These are phyloP conservation scores for Fusarium cyanostomum DNA, from an alignment of 2,329 filamentous ascomycete species.

Conservation along the genomic window DNA sequence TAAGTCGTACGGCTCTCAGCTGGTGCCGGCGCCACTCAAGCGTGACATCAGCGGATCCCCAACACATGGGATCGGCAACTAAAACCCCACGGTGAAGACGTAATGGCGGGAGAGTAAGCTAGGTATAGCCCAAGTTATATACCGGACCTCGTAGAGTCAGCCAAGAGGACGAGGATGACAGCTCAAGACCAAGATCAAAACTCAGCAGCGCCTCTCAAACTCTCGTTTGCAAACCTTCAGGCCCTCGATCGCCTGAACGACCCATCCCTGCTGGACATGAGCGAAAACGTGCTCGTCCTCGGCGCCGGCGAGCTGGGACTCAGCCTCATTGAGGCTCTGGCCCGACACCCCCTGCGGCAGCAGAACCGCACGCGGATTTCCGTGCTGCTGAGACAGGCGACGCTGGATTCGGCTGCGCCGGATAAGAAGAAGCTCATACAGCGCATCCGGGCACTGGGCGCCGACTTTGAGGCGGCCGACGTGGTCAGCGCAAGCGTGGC, in stretches of 20 bases:
- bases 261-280: conserved; percentile 34
- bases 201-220: conserved; percentile 33
- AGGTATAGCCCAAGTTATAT: conserved; percentile 37
- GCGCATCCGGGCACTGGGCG: conserved; percentile 49
- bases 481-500: conserved; percentile 48
- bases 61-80: conserved; percentile 19
- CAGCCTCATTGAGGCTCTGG: conserved; percentile 62
- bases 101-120: conserved; percentile 5
- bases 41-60: conserved; percentile 34
- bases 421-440: conserved; percentile 49
- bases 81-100: conserved; percentile 6
- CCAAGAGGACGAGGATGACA: conserved; percentile 19
- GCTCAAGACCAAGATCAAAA: conserved; percentile 3
- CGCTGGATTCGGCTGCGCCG: conserved; percentile 52
- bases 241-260: conserved; percentile 40
- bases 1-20: neutral
- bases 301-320: conserved; percentile 74
- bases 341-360: conserved; percentile 54
- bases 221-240: conserved; percentile 40
- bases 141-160: conserved; percentile 1
- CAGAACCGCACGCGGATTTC: conserved; percentile 51
- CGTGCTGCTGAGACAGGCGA: conserved; percentile 63
- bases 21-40: conserved; percentile 26
- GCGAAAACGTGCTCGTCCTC: conserved; percentile 62
- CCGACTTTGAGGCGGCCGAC: conserved; percentile 57